Conservation (phyloP, 345 rosid genomes). For the Stellera chamaejasme region DNA sequence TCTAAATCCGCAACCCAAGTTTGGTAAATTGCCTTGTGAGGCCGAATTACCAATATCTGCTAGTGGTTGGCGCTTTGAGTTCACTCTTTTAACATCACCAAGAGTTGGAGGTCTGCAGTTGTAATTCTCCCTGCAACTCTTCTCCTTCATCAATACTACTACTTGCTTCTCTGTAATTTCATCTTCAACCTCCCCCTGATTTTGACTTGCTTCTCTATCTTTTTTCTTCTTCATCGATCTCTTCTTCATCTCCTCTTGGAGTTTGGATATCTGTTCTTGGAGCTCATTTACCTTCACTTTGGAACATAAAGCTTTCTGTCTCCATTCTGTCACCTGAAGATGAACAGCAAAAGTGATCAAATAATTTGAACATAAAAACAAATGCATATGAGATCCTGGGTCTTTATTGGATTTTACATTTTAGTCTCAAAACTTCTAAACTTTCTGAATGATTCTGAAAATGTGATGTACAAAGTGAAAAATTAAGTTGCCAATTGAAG, state of each 20-base stretch:
- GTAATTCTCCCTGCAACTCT: slow-evolving; percentile 13
- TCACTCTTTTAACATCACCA: slow-evolving; percentile 31
- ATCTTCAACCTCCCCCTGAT: slow-evolving; percentile 27
- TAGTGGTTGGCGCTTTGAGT: slow-evolving; percentile 29
- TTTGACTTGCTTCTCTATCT: slow-evolving; percentile 8
- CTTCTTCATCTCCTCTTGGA: slow-evolving; percentile 33
- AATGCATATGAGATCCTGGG: background rate
- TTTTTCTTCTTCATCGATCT: slow-evolving; percentile 25
- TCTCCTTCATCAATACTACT: slow-evolving; percentile 39
- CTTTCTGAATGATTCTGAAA: no score
- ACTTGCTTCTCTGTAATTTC: slow-evolving; percentile 71
- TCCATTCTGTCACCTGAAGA: slow-evolving; percentile 67
- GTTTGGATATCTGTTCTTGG: slow-evolving; percentile 30
- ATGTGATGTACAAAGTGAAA: no score
- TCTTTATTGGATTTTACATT: no score
- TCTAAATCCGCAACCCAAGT: no score
- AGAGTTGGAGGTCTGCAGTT: slow-evolving; percentile 20
- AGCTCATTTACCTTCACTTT: slow-evolving; percentile 46
- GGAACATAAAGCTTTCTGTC: slow-evolving; percentile 40
- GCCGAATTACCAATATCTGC: slow-evolving; percentile 36
- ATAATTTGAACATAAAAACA: no score
- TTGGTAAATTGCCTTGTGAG: slow-evolving; percentile 17
- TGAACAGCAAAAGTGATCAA: background rate
- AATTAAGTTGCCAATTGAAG: no score
- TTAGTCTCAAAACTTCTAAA: no score